Conservation (phyloP, 2,329 filamentous ascomycete genomes). For the Colletotrichum nymphaeae region DNA sequence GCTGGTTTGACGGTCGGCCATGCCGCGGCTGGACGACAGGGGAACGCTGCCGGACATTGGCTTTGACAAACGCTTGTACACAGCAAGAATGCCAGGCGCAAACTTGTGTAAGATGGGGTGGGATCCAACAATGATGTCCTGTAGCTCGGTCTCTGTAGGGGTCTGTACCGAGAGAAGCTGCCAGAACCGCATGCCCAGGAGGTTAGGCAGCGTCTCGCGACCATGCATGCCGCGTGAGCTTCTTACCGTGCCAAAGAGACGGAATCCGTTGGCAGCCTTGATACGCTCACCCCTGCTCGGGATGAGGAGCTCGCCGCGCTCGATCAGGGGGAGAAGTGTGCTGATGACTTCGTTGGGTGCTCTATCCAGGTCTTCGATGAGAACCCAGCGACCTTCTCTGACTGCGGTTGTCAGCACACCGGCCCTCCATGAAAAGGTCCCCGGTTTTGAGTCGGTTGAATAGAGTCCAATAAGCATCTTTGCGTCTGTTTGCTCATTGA, state of each 20-base stretch:
- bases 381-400: conserved; percentile 92
- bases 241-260: conserved; percentile 91
- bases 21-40: conserved; percentile 57
- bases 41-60: conserved; percentile 44
- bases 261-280: conserved; percentile 85
- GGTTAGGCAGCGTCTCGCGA: conserved; percentile 73
- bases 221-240: conserved; percentile 77
- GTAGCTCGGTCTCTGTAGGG: conserved; percentile 76
- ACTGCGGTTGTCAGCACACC: conserved; percentile 95
- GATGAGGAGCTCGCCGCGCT: conserved; percentile 90
- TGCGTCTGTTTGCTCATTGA: conserved; percentile 98
- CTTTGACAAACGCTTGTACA: conserved; percentile 65
- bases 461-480: conserved; percentile 97
- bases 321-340: conserved; percentile 90
- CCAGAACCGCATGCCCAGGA: conserved; percentile 92
- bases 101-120: conserved; percentile 78
- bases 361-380: conserved; percentile 96
- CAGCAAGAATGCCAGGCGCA: conserved; percentile 67
- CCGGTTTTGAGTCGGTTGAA: conserved; percentile 86
- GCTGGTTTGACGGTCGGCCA: conserved; percentile 66
- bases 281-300: conserved; percentile 90
- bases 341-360: conserved; percentile 96
- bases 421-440: conserved; percentile 91
- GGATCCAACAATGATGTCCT: conserved; percentile 76
- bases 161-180: conserved; percentile 76